Percentiles rank a stretch among this genome's conserved stretches.
Conservation (phyloP, 805 yeast genomes). For the Priceomyces haplophilus region DNA sequence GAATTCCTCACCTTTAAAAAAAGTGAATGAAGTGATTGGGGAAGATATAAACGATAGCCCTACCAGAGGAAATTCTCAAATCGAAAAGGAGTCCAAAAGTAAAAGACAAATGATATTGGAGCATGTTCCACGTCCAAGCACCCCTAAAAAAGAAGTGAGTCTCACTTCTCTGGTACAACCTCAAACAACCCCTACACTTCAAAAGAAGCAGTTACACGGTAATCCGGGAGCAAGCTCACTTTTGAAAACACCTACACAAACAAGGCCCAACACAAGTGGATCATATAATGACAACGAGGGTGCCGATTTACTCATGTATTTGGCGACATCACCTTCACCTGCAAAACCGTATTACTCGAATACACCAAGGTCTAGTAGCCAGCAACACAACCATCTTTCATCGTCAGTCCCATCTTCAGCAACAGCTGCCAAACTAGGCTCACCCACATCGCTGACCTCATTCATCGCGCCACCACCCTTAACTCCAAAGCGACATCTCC, state of each 20-base stretch:
- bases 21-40: constrained; percentile 12
- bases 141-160: constrained; percentile 26
- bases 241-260: constrained; percentile 39
- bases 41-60: constrained; percentile 28
- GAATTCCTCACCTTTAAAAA: constrained; percentile 34
- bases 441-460: constrained; percentile 16
- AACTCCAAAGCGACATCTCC: constrained; percentile 39
- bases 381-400: constrained; percentile 5
- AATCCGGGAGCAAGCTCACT: constrained; percentile 7
- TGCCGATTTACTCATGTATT: constrained; percentile 74
- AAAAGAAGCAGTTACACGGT: constrained; percentile 19
- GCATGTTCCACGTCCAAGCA: constrained; percentile 24
- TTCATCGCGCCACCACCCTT: constrained; percentile 42
- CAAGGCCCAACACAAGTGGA: constrained; percentile 16
- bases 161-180: constrained; percentile 21
- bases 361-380: constrained; percentile 26
- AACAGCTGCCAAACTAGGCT: constrained; percentile 12
- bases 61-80: constrained; percentile 18
- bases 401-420: constrained; percentile 25
- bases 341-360: constrained; percentile 37
- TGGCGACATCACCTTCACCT: constrained; percentile 82
- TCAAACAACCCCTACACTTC: constrained; percentile 31
- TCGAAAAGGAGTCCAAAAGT: constrained; percentile 12
- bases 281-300: constrained; percentile 55
- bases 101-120: constrained; percentile 30